Evolutionary conservation across 352 stramenopile species (phyloP), one percentile per base, ranked within the genome.

Genomic region (Pythium coloratum): DNA sequence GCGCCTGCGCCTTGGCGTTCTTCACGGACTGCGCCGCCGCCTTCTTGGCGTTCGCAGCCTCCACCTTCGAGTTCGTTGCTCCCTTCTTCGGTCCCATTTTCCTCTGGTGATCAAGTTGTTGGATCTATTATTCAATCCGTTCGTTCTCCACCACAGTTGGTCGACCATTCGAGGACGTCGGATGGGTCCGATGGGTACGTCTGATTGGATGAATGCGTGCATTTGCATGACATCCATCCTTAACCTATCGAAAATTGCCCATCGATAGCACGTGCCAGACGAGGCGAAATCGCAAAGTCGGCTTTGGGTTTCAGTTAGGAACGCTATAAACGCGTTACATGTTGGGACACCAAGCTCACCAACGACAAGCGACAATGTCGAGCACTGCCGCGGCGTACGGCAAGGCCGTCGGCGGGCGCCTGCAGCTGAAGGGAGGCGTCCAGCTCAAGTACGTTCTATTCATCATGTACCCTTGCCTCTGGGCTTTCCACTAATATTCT

Each of bases 391-490:
- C 63, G 26, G 79, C 79, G 36, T 92, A 92, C 55, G 61, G 57
- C 65, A 91, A 89, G 78, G 86, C 85, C 24, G 76, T 96, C 24
- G 79, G 86, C 33, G 87, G 86, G 51, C 91, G 91, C 66, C 71
- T 96, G 63, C 71, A 84, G 77, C 85, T 96, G 63, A 96, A 95
- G 71, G 86, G 88, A 59, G 80, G 84, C 1, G 44, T 98, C 69
- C 89, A 95, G 59, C 76, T 97, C 33, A 95, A 89, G 67, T 82
- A 78, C 46, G 82, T 92, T 56, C 84, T 82, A 59, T 44, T 82
- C 1, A 64, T 36, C 49, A 44, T 14, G 30, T 67, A 20, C 58
- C 2, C 18, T 24, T 16, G 9, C 40, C 55, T 64, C 13, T 65
- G 7, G 24, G 14, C 33, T 4, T 28, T 30, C 46, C 58, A 64